phyloP scores from a whole-genome alignment of 768 basidiomycete species.

The Termitomyces sp. region DNA sequence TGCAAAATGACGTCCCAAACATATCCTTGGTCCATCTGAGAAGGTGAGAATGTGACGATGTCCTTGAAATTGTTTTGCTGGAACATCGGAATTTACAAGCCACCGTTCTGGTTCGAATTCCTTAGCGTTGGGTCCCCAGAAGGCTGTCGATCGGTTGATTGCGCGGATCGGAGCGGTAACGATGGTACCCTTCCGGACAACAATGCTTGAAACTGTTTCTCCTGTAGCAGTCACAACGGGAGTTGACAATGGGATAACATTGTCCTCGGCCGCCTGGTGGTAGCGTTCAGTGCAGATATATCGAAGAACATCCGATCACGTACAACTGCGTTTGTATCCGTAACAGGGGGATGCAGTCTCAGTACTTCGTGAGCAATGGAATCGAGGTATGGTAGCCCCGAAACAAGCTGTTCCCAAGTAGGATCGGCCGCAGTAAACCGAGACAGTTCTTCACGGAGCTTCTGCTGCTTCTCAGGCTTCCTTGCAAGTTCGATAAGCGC shows the following conservation, averaged over 20 bases:
- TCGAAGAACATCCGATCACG: slow-evolving; percentile 6
- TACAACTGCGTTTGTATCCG: slow-evolving; percentile 34
- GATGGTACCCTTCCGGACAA: slow-evolving; percentile 40
- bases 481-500: slow-evolving; percentile 50
- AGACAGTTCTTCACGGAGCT: slow-evolving; percentile 43
- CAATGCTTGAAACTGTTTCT: slow-evolving; percentile 28
- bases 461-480: slow-evolving; percentile 37
- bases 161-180: slow-evolving; percentile 36
- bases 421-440: slow-evolving; percentile 38
- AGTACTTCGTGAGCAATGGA: slow-evolving; percentile 41
- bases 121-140: slow-evolving; percentile 59
- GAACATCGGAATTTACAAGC: slow-evolving; percentile 31
- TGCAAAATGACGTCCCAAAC: slow-evolving; percentile 44
- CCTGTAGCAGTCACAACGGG: slow-evolving; percentile 42
- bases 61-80: slow-evolving; percentile 38
- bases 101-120: slow-evolving; percentile 63
- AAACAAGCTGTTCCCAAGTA: slow-evolving; percentile 46
- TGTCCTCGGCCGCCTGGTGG: slow-evolving; percentile 41
- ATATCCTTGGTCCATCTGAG: slow-evolving; percentile 44
- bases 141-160: slow-evolving; percentile 42
- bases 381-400: slow-evolving; percentile 49
- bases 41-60: slow-evolving; percentile 47
- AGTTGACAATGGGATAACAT: slow-evolving; percentile 49
- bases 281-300: not conserved
- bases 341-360: slow-evolving; percentile 33